Base-by-base conservation (phyloP, 1,284 basidiomycete species). In the Coriolopsis trogii region DNA sequence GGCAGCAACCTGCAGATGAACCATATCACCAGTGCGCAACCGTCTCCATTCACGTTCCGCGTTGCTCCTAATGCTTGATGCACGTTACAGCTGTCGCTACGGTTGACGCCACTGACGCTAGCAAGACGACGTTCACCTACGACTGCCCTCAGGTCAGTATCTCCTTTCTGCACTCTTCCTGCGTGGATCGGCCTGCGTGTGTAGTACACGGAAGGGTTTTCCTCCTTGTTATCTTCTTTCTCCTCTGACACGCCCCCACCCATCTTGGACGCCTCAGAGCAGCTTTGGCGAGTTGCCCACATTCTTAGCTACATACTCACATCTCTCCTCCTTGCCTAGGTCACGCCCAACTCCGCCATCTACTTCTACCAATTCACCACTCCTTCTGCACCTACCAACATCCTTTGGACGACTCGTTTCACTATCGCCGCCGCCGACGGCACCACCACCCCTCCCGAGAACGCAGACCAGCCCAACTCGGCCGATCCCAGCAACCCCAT, bases 331-430 rank as follows among this genome's bases (percentile, higher is more conserved):
- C 12, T 28, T 8, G 18, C 5, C 61, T 15, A 87, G 77, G 90
- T 94, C 21, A 72, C 72, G 13, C 82, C 84, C 26, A 77, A 88
- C 67, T 76, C 89, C 3, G 69, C 82, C 28, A 84, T 92, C 61
- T 93, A 91, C 71, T 92, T 93, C 75, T 91, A 89, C 69, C 87
- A 89, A 65, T 91, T 85, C 74, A 75, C 79, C 12, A 69, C 79
- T 2, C 70, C 77, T 0, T 62, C 59, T 3, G 66, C 76, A 0
- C 8, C 64, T 20, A 67, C 73, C 55, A 76, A 74, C 41, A 73
- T 76, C 20, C 29, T 33, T 23, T 95, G 92, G 91, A 91, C 91
- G 2, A 85, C 82, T 7, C 86, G 92, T 36, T 95, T 93, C 76
- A 75, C 87, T 30, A 91, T 94, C 63, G 82, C 88, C 1, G 78